Base-by-base conservation (phyloP, 441 rosid species). In the Populus tomentosa region DNA sequence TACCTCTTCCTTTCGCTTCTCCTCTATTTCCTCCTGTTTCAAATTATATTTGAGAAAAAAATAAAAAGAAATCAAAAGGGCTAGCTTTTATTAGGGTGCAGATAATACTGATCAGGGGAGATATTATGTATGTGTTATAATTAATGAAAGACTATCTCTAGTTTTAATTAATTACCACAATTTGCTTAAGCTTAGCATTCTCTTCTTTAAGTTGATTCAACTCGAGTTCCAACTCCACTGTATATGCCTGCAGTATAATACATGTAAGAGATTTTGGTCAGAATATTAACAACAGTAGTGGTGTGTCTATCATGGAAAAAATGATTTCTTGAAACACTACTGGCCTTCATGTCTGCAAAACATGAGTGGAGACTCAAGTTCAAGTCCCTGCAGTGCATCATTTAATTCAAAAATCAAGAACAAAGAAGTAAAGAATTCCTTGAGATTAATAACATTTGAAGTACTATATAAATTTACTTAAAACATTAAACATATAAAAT, bases 161-260 rank as follows among this genome's bases (percentile, higher is more conserved):
- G 40, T 9, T 65, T 13, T 23, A 68, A 3, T 86, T 85, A 90
- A 3, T 85, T 85, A 91, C 98, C 98, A 92, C 78, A 70, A 80
- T 81, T 77, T 80, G 82, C 79, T 87, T 90, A 62, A 95, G 88
- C 88, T 85, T 88, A 28, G 83, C 82, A 74, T 93, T 95, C 86
- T 95, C 99, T 78, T 90, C 90, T 61, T 86, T 90, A 14, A 93
- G 98, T 59, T 86, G 94, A 79, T 90, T 86, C 70, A 95, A 73
- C 82, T 90, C 99, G 8, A 89, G 75, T 82, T 95, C 99, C 87
- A 93, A 23, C 85, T 95, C 99, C 67, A 93, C 96, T 4, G 97
- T 95, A 75, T 93, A 93, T 4, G 98, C 99, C 99, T 93, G 82
- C 74, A 46, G 56, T 20, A 53, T 26, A 67, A 59, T 38, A 10